Evolutionary conservation across 208 protist species (phyloP), one percentile per base, ranked within the genome.

Genomic region (Strigomonas galati): DNA sequence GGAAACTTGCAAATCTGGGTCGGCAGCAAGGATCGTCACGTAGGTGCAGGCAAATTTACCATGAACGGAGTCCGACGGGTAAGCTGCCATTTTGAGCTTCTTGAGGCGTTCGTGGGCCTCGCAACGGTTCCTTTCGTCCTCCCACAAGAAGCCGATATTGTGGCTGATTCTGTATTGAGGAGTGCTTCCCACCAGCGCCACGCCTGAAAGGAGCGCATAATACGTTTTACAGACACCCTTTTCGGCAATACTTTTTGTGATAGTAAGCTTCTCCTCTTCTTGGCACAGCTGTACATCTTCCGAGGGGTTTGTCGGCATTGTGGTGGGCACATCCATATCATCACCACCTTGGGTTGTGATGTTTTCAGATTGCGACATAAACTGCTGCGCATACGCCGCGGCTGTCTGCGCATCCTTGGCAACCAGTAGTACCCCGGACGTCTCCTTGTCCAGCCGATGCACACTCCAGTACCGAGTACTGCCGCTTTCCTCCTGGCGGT

Each of bases 381-480:
- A 40, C 35, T 40, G 35, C 35, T 40, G 35, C 35, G 35, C 35
- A 40, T 40, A 40, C 7, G 7, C 35, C 1, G 15, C 31, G 4
- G 56, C 24, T 2, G 56, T 19, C 19, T 12, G 56, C 17, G 27
- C 6, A 48, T 58, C 24, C 23, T 51, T 79, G 4, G 75, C 83
- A 21, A 96, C 28, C 37, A 92, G 80, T 28, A 94, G 71, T 6
- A 92, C 61, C 19, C 91, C 91, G 3, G 87, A 93, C 23, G 91
- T 96, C 61, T 96, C 87, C 78, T 94, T 93, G 69, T 96, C 91
- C 12, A 96, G 70, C 5, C 91, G 87, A 56, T 96, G 91, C 15
- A 94, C 81, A 2, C 79, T 80, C 60, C 72, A 85, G 26, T 46
- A 52, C 24, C 30, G 40, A 6, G 31, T 62, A 26, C 4, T 5